Conservation (phyloP, 768 basidiomycete genomes). For the Mycena kentingensis region DNA sequence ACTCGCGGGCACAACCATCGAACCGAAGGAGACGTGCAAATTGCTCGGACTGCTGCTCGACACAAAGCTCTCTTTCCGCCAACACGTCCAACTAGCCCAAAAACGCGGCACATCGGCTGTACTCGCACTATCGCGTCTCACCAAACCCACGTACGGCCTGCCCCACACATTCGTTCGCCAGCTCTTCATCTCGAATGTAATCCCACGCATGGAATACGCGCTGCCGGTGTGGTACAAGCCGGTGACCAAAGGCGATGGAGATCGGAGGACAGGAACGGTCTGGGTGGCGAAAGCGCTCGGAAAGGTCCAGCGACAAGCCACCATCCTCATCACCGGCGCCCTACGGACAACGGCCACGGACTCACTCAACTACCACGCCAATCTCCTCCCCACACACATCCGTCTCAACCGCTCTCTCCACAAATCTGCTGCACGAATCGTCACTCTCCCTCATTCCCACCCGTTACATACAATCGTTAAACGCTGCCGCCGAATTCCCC, state of each 20-base stretch:
- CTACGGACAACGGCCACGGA: conserved; percentile 16
- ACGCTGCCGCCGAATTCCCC: conserved; percentile 2
- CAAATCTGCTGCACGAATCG: background rate
- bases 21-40: background rate
- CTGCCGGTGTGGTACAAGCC: conserved; percentile 17
- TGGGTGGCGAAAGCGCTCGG: conserved; percentile 6
- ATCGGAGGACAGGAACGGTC: background rate
- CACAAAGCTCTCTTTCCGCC: conserved; percentile 9
- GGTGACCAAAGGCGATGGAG: conserved; percentile 1
- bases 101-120: conserved; percentile 6
- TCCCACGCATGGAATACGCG: conserved; percentile 19
- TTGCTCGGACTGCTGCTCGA: conserved; percentile 20
- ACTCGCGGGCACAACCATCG: conserved; percentile 6
- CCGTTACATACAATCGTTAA: background rate
- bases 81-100: conserved; percentile 12
- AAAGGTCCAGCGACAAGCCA: background rate
- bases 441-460: conserved; percentile 1
- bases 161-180: conserved; percentile 12
- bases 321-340: conserved; percentile 15
- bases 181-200: conserved; percentile 11
- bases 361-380: conserved; percentile 16
- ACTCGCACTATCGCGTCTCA: conserved; percentile 1
- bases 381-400: conserved; percentile 17
- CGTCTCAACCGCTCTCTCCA: conserved; percentile 1
- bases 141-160: conserved; percentile 5